These are phyloP conservation scores for Cutaneotrichosporon curvatum DNA, from an alignment of 1,284 basidiomycete species.

Conservation along the genomic window DNA sequence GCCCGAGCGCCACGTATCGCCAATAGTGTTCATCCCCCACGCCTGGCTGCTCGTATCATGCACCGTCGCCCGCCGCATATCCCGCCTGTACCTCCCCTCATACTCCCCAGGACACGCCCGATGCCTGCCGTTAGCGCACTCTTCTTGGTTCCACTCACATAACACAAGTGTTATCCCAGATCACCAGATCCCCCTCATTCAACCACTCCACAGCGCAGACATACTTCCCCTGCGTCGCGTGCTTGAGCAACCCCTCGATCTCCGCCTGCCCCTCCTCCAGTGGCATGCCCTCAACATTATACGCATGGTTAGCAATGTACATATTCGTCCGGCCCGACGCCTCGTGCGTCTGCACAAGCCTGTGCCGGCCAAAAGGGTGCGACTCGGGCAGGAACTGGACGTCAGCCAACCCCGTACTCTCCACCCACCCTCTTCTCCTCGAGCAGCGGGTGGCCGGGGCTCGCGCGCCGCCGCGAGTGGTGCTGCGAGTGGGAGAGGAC, in stretches of 20 bases:
- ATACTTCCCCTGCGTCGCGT: conserved; percentile 19
- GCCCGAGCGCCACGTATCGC: conserved; percentile 17
- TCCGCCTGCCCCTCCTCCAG: conserved; percentile 19
- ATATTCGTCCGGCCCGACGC: conserved; percentile 18
- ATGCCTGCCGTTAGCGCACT: conserved; percentile 4
- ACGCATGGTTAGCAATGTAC: conserved; percentile 27
- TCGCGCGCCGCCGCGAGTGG: conserved; percentile 19
- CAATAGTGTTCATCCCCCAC: conserved; percentile 21
- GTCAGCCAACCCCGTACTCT: background rate
- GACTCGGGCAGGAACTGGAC: conserved; percentile 8
- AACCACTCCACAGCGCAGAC: conserved; percentile 14
- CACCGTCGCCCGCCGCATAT: conserved; percentile 23
- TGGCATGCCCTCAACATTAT: conserved; percentile 12
- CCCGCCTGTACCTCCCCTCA: conserved; percentile 22
- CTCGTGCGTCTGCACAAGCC: conserved; percentile 25
- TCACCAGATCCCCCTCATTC: conserved; percentile 17
- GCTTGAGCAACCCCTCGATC: conserved; percentile 16
- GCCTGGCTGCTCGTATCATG: conserved; percentile 19
- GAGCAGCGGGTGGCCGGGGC: conserved; percentile 16
- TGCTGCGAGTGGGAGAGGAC: conserved; percentile 24
- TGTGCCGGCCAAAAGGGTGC: conserved; percentile 21
- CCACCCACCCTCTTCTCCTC: conserved; percentile 13
- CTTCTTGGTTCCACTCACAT: conserved; percentile 7
- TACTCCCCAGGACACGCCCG: conserved; percentile 17
- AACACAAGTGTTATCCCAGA: conserved; percentile 26